Conservation (phyloP, 2,329 filamentous ascomycete genomes). For the Colletotrichum paranaense region DNA sequence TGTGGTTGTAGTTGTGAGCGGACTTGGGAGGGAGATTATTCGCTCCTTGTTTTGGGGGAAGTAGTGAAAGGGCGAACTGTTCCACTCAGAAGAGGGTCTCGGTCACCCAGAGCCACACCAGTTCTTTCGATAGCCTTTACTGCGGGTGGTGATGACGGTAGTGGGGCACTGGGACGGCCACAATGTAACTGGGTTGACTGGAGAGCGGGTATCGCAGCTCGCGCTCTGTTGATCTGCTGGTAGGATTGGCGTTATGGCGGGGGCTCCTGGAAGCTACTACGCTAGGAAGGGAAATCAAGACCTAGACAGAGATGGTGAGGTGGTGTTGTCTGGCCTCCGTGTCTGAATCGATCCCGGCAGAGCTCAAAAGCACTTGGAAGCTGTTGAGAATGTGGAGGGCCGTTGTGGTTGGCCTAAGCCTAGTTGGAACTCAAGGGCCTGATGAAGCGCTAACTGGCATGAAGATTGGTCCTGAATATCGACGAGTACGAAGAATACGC, state of each 20-base stretch:
- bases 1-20: not conserved
- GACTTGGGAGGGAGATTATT: not conserved
- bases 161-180: conserved; percentile 23
- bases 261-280: conserved; percentile 26
- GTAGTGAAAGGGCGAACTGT: not conserved
- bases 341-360: conserved; percentile 27
- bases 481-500: not conserved
- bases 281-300: conserved; percentile 25
- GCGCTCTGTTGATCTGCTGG: conserved; percentile 20
- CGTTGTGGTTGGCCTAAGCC: conserved; percentile 21
- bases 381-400: not conserved
- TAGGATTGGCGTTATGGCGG: conserved; percentile 20
- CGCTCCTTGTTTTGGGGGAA: conserved; percentile 8
- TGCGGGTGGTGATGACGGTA: conserved; percentile 19
- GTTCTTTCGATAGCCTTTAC: not conserved
- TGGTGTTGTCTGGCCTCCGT: conserved; percentile 20
- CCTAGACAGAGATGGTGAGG: conserved; percentile 14
- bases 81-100: conserved; percentile 13
- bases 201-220: conserved; percentile 26
- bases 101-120: conserved; percentile 29
- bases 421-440: conserved; percentile 16
- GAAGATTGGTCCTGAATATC: not conserved
- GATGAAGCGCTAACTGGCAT: conserved; percentile 9
- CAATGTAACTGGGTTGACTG: conserved; percentile 5
- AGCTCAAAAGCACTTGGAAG: conserved; percentile 17